Conservation (phyloP, 2,329 filamentous ascomycete genomes). For the Aspergillus pseudoglaucus region DNA sequence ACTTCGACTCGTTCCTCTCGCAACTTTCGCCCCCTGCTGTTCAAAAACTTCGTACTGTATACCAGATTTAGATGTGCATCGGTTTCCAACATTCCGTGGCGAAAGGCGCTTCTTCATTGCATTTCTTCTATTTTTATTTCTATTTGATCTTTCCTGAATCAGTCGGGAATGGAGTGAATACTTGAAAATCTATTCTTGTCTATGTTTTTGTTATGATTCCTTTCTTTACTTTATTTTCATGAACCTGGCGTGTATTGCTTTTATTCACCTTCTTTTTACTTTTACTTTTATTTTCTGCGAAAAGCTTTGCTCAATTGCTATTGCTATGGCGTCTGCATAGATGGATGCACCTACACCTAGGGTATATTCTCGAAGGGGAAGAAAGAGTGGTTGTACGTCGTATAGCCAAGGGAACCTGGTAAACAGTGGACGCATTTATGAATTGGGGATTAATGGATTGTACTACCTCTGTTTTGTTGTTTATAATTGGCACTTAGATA, state of each 20-base stretch:
- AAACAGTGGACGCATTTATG: too few species aligned
- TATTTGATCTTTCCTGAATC: not conserved
- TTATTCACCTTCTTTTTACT: constrained; percentile 1
- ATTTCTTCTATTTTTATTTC: not conserved
- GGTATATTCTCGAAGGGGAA: too few species aligned
- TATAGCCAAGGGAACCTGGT: too few species aligned
- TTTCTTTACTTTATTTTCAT: not conserved
- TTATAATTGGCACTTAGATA: too few species aligned
- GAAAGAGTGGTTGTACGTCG: too few species aligned
- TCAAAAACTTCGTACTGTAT: constrained; percentile 37
- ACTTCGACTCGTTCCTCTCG: constrained; percentile 41
- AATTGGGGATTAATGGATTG: too few species aligned
- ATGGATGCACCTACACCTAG: too few species aligned
- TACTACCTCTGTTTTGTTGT: too few species aligned
- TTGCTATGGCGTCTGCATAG: too few species aligned
- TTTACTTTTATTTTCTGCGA: too few species aligned
- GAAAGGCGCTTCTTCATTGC: constrained; percentile 3
- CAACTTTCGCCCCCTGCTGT: constrained; percentile 34
- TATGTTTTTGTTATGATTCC: not conserved
- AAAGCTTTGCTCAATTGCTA: too few species aligned
- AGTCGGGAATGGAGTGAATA: too few species aligned
- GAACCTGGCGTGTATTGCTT: constrained; percentile 8
- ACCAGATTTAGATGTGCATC: constrained; percentile 31
- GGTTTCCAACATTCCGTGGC: constrained; percentile 1
- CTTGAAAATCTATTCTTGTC: not conserved